These are phyloP conservation scores for Kwoniella newhampshirensis DNA, from an alignment of 768 basidiomycete species.

Conservation along the genomic window DNA sequence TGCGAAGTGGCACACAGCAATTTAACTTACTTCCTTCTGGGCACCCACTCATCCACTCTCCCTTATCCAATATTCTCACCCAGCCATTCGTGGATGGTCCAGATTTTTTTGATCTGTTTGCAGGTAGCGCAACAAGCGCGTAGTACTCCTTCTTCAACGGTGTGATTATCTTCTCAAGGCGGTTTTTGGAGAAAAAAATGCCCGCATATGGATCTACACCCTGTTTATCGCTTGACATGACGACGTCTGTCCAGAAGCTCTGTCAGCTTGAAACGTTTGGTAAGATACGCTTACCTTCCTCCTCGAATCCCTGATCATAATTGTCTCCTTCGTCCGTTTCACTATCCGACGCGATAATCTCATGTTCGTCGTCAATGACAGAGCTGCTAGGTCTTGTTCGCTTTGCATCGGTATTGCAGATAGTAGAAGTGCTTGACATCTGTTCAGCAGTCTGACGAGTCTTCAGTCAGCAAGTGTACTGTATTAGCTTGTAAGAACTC, in stretches of 20 bases:
- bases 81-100: too few species aligned
- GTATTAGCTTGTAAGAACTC: too few species aligned
- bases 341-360: conserved; percentile 46
- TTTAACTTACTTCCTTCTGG: conserved; percentile 67
- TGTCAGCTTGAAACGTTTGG: not conserved
- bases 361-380: conserved; percentile 32
- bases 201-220: conserved; percentile 89
- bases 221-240: conserved; percentile 50
- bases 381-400: not conserved
- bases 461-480: too few species aligned
- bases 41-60: conserved; percentile 97
- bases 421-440: too few species aligned
- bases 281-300: conserved; percentile 64
- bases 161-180: conserved; percentile 87
- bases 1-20: not conserved
- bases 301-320: conserved; percentile 22
- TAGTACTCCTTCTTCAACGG: conserved; percentile 75
- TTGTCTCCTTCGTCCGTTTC: conserved; percentile 58
- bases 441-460: too few species aligned
- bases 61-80: conserved; percentile 69
- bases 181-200: conserved; percentile 92
- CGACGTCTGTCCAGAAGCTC: conserved; percentile 5
- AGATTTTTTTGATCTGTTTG: too few species aligned
- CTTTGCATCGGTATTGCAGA: too few species aligned
- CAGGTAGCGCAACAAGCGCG: conserved; percentile 56